Evolutionary conservation across 1,284 basidiomycete genomes (phyloP), one percentile per base, ranked within the genome.

Genomic region (Ceraceosorus bombacis): DNA sequence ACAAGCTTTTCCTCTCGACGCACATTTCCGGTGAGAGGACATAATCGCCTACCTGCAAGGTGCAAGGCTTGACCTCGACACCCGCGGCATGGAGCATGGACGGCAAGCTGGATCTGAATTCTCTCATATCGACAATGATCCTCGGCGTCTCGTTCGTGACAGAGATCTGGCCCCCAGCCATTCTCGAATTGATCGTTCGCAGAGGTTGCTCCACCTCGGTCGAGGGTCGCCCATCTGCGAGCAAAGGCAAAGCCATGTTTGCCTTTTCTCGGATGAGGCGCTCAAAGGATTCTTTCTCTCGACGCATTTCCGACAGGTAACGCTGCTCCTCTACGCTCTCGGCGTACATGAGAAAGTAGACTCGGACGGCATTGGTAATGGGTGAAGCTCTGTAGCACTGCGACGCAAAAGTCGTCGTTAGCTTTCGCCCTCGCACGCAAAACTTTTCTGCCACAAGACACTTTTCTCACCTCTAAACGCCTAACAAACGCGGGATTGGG

Each of bases 251-350:
- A 6, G 94, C 82, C 94, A 98, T 96, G 0, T 83, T 84, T 50
- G 86, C 89, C 57, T 89, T 85, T 78, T 97, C 93, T 67, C 86
- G 88, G 76, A 99, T 97, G 37, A 99, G 80, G 60, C 86, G 82
- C 79, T 96, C 90, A 74, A 98, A 98, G 0, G 92, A 86, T 61
- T 96, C 89, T 76, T 96, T 96, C 79, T 99, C 94, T 63, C 87
- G 84, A 53, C 91, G 81, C 54, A 96, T 84, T 1, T 86, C 87
- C 41, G 88, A 88, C 36, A 99, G 82, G 78, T 95, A 98, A 71
- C 90, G 88, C 77, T 95, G 91, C 73, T 98, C 94, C 76, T 99
- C 95, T 65, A 89, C 89, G 52, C 90, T 94, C 69, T 90, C 85
- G 54, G 86, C 84, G 78, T 97, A 97, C 15, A 91, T 82, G 85